phyloP scores from a whole-genome alignment of 352 stramenopile species.

The Phytophthora fragariae region DNA sequence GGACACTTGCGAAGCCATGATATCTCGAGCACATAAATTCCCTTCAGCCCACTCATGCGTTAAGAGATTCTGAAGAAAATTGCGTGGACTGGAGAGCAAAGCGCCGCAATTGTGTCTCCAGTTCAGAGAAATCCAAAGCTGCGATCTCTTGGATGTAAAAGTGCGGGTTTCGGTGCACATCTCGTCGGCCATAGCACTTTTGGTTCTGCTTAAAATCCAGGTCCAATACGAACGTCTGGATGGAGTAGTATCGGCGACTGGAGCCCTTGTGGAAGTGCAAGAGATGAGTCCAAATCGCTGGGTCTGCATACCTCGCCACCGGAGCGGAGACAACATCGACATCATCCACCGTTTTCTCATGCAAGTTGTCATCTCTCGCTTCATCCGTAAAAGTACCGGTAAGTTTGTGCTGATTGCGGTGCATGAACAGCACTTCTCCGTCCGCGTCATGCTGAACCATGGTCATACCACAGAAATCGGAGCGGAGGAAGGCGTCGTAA shows the following conservation, averaged over 20 bases:
- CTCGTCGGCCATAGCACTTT: constrained; percentile 57
- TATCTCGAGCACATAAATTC: not conserved
- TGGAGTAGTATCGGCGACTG: constrained; percentile 42
- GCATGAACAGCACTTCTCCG: constrained; percentile 53
- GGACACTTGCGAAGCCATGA: too few relatives aligned
- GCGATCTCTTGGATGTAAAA: constrained; percentile 47
- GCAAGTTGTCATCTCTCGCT: constrained; percentile 2
- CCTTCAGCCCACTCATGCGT: not conserved
- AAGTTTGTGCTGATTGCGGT: constrained; percentile 61
- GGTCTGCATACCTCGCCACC: constrained; percentile 33
- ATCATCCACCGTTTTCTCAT: constrained; percentile 12
- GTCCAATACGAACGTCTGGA: constrained; percentile 47
- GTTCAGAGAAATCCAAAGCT: constrained; percentile 21
- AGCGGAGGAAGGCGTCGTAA: constrained; percentile 21
- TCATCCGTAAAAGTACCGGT: constrained; percentile 16
- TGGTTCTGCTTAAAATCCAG: constrained; percentile 45
- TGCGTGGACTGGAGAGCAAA: constrained; percentile 38
- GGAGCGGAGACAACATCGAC: not conserved
- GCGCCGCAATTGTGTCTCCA: constrained; percentile 35
- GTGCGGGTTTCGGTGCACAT: constrained; percentile 37
- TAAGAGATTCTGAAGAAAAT: not conserved
- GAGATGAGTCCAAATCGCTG: constrained; percentile 71
- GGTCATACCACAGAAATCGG: constrained; percentile 62
- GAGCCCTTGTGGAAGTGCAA: constrained; percentile 49
- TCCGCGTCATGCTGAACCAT: constrained; percentile 44